These are phyloP conservation scores for Panaeolus papilionaceus DNA, from an alignment of 768 basidiomycete species.

Conservation along the genomic window DNA sequence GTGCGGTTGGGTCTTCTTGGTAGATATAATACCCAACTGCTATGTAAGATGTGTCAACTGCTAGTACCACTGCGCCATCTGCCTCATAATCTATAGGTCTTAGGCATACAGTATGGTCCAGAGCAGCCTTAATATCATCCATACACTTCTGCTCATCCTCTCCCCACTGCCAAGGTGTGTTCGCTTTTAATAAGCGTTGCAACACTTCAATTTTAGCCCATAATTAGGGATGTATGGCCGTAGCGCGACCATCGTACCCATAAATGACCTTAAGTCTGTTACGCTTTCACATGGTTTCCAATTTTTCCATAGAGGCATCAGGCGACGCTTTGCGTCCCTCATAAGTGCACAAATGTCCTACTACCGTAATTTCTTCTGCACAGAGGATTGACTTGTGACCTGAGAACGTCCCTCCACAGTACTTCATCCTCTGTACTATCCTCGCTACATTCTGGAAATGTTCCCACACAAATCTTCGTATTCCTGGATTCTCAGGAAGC, in stretches of 20 bases:
- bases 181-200: constrained; percentile 28
- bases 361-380: constrained; percentile 17
- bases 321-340: constrained; percentile 29
- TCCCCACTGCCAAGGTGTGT: constrained; percentile 21
- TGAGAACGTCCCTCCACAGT: too few species aligned
- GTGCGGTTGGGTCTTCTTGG: constrained; percentile 34
- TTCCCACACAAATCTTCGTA: too few species aligned
- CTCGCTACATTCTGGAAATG: too few species aligned
- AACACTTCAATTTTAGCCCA: constrained; percentile 24
- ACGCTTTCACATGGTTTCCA: constrained; percentile 32
- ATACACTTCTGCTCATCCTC: neutral
- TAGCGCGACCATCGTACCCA: constrained; percentile 33
- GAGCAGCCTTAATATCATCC: constrained; percentile 28
- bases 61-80: constrained; percentile 34
- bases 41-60: constrained; percentile 42
- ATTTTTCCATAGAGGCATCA: constrained; percentile 15
- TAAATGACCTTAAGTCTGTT: constrained; percentile 31
- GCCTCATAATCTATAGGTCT: constrained; percentile 30
- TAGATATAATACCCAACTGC: constrained; percentile 45
- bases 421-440: too few species aligned
- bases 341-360: constrained; percentile 38
- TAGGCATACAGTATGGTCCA: constrained; percentile 30
- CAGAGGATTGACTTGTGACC: too few species aligned
- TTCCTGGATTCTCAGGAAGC: too few species aligned
- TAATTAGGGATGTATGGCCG: constrained; percentile 34